These are phyloP conservation scores for Monilinia laxa DNA, from an alignment of 2,329 filamentous ascomycete species.

Conservation along the genomic window DNA sequence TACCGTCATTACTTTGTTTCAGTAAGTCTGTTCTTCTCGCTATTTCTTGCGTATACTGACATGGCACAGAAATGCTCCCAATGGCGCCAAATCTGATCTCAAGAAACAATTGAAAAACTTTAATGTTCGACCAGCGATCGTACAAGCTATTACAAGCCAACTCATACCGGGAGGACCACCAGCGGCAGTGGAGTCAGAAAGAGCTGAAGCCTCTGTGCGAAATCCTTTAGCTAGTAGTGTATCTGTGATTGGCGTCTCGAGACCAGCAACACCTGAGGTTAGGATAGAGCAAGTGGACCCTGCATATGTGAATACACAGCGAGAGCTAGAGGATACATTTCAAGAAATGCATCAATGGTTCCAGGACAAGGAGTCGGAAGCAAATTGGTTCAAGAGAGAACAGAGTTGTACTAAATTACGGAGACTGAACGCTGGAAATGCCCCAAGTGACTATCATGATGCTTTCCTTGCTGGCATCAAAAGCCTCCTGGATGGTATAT, in stretches of 20 bases:
- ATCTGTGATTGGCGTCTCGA: constrained; percentile 46
- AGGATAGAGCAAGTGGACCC: constrained; percentile 73
- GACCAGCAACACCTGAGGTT: constrained; percentile 62
- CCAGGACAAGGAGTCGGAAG: constrained; percentile 84
- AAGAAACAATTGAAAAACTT: constrained; percentile 82
- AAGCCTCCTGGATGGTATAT: constrained; percentile 76
- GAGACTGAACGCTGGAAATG: constrained; percentile 79
- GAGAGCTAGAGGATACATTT: constrained; percentile 86
- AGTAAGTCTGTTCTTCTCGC: constrained; percentile 47
- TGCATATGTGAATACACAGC: constrained; percentile 75
- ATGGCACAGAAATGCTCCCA: constrained; percentile 64
- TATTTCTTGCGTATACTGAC: constrained; percentile 22
- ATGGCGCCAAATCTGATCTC: constrained; percentile 81
- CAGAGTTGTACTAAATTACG: constrained; percentile 75
- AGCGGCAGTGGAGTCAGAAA: constrained; percentile 35
- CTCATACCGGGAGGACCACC: constrained; percentile 54
- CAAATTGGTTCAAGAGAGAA: constrained; percentile 88
- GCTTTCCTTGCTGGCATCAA: constrained; percentile 71
- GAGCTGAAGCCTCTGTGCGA: constrained; percentile 44
- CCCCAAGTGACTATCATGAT: constrained; percentile 70
- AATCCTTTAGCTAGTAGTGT: constrained; percentile 52
- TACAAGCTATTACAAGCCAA: constrained; percentile 74
- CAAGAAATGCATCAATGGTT: constrained; percentile 78
- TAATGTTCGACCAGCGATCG: constrained; percentile 84
- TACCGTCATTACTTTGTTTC: constrained; percentile 84